phyloP scores from a whole-genome alignment of 2,329 filamentous ascomycete genomes.

The Harringtonia aguacate region DNA sequence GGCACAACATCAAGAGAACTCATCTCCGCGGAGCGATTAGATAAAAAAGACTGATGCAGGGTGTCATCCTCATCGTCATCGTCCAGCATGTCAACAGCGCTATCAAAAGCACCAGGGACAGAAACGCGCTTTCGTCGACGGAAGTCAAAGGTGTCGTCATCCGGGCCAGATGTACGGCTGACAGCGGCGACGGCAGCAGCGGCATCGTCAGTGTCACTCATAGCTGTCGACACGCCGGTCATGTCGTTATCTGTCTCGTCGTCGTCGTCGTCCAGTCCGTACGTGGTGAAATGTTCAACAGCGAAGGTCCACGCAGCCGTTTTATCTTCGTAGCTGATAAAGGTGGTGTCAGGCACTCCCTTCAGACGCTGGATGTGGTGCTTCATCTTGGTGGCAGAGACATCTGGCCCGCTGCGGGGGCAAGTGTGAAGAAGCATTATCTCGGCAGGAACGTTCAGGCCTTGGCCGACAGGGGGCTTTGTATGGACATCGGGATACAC shows the following conservation, averaged over 20 bases:
- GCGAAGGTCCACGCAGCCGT: conserved; percentile 84
- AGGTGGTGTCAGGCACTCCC: conserved; percentile 69
- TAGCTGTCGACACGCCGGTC: conserved; percentile 15
- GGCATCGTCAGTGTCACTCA: conserved; percentile 19
- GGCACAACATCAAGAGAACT: conserved; percentile 47
- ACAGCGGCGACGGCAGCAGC: conserved; percentile 12
- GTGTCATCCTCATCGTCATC: conserved; percentile 46
- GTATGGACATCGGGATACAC: conserved; percentile 69
- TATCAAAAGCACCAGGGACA: conserved; percentile 74
- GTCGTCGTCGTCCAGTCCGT: conserved; percentile 71
- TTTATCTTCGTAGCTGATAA: conserved; percentile 66
- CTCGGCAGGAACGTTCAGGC: conserved; percentile 80
- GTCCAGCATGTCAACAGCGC: conserved; percentile 45
- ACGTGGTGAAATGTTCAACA: conserved; percentile 96
- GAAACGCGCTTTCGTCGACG: conserved; percentile 31
- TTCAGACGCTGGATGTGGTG: conserved; percentile 79
- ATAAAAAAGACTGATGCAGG: conserved; percentile 74
- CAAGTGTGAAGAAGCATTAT: conserved; percentile 90
- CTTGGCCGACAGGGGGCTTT: conserved; percentile 79
- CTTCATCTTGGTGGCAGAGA: conserved; percentile 29
- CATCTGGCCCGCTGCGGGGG: conserved; percentile 63
- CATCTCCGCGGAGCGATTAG: conserved; percentile 77
- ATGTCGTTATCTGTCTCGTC: conserved; percentile 57
- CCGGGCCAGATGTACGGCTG: conserved; percentile 15
- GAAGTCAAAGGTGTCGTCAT: conserved; percentile 48